phyloP scores from a whole-genome alignment of 1,284 basidiomycete genomes.

The Termitomyces sp. region DNA sequence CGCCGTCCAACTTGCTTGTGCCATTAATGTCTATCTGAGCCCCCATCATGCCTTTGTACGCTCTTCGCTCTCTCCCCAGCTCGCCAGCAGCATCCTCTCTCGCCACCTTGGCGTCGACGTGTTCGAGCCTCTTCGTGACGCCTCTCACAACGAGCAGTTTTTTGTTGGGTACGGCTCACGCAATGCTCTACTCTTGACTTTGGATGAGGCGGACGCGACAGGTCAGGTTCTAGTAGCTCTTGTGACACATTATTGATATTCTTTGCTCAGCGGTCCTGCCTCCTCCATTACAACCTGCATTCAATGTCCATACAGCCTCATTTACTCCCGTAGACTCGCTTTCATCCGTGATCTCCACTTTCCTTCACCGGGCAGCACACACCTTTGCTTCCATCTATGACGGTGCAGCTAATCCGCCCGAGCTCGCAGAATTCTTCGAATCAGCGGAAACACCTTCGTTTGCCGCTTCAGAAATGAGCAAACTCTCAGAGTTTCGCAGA shows the following conservation, averaged over 20 bases:
- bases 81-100: conserved; percentile 56
- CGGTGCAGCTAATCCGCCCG: conserved; percentile 32
- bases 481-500: conserved; percentile 43
- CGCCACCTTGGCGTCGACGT: conserved; percentile 66
- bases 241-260: conserved; percentile 10
- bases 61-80: conserved; percentile 40
- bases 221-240: conserved; percentile 36
- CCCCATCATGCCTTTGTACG: conserved; percentile 38
- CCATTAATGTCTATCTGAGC: conserved; percentile 53
- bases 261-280: conserved; percentile 46
- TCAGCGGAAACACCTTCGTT: conserved; percentile 42
- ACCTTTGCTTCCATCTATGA: conserved; percentile 51
- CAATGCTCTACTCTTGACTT: conserved; percentile 50
- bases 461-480: conserved; percentile 54
- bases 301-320: conserved; percentile 31
- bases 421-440: conserved; percentile 51
- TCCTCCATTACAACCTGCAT: conserved; percentile 39
- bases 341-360: conserved; percentile 49
- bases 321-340: conserved; percentile 33
- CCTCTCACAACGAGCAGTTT: conserved; percentile 33
- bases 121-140: conserved; percentile 48
- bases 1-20: conserved; percentile 28
- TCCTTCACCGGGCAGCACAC: conserved; percentile 52
- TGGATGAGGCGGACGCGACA: conserved; percentile 53
- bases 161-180: conserved; percentile 55